Conservation (phyloP, 2,329 filamentous ascomycete genomes). For the Cadophora sp. region DNA sequence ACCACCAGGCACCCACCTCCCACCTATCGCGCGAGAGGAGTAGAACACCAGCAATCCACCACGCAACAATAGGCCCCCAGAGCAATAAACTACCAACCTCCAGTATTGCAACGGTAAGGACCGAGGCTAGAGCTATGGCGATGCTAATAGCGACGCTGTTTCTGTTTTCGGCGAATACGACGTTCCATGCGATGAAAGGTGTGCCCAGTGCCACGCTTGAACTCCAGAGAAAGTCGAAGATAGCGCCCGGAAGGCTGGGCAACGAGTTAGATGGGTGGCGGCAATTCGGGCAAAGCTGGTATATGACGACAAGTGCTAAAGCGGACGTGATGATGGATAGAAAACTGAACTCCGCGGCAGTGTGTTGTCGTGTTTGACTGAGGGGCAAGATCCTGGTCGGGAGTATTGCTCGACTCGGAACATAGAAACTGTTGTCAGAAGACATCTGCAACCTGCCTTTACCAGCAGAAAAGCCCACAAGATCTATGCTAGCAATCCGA, state of each 20-base stretch:
- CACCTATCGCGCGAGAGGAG: background rate
- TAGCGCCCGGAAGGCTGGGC: background rate
- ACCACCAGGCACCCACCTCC: background rate
- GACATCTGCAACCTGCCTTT: background rate
- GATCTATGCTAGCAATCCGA: background rate
- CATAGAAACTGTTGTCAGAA: background rate
- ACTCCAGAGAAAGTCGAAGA: background rate
- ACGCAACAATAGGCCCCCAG: background rate
- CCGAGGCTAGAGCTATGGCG: background rate
- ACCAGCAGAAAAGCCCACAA: background rate
- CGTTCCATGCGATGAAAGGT: background rate
- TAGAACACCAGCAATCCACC: background rate
- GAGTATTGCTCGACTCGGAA: background rate
- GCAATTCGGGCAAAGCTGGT: background rate
- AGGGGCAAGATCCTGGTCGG: background rate
- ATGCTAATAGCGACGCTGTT: background rate
- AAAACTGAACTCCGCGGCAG: background rate
- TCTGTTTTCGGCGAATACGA: background rate
- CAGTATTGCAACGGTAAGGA: background rate
- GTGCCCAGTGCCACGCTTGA: background rate
- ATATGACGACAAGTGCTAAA: background rate
- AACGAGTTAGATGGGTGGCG: background rate
- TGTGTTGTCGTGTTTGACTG: background rate
- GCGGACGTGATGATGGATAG: background rate
- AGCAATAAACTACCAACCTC: background rate